These are phyloP conservation scores for Microbotryum lychnidis-dioicae DNA, from an alignment of 1,284 basidiomycete species.

Conservation along the genomic window DNA sequence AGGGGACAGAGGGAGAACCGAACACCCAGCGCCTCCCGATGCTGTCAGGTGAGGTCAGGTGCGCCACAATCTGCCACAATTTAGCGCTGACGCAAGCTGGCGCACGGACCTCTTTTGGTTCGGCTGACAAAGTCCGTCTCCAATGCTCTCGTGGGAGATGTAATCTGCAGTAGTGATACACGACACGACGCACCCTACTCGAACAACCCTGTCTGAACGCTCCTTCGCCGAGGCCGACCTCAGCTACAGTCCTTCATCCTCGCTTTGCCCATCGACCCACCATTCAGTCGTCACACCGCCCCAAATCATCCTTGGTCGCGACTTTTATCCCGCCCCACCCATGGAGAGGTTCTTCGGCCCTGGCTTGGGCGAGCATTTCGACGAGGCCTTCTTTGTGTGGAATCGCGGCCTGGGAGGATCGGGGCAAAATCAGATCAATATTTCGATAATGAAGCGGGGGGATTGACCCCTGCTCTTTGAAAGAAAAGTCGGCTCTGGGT, in stretches of 20 bases:
- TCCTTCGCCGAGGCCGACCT: too few relatives aligned
- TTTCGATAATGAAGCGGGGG: not conserved
- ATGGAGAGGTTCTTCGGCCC: constrained; percentile 65
- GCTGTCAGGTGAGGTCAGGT: too few relatives aligned
- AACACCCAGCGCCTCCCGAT: too few relatives aligned
- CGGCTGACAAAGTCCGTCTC: too few relatives aligned
- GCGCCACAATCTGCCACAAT: not conserved
- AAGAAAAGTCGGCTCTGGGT: constrained; percentile 4
- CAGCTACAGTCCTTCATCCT: too few relatives aligned
- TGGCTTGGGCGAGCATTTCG: constrained; percentile 65
- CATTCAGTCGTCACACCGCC: not conserved
- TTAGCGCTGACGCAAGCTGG: not conserved
- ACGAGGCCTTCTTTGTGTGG: constrained; percentile 63
- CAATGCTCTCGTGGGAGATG: too few relatives aligned
- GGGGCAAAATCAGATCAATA: too few relatives aligned
- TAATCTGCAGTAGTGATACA: not conserved
- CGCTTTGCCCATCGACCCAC: too few relatives aligned
- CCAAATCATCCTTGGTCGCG: constrained; percentile 13
- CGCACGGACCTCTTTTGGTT: not conserved
- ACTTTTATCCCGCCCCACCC: constrained; percentile 33
- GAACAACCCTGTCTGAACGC: not conserved
- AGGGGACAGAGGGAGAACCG: not conserved
- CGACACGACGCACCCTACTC: not conserved
- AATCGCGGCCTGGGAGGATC: constrained; percentile 59
- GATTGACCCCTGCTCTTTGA: not conserved